These are phyloP conservation scores for Tuber melanosporum DNA, from an alignment of 495 filamentous ascomycete species.

Conservation along the genomic window DNA sequence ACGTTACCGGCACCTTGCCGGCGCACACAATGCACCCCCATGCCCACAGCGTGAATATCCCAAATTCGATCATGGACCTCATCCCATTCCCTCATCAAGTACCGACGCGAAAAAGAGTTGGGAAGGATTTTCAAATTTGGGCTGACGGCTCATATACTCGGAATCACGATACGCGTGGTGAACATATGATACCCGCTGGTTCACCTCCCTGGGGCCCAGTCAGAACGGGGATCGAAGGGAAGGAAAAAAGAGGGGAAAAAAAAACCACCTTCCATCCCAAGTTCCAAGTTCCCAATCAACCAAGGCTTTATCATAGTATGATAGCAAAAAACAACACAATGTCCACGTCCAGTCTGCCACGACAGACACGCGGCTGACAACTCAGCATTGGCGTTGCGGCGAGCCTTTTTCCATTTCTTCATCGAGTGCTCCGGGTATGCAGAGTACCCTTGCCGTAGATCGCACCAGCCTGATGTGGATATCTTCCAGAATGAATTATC, in stretches of 20 bases:
- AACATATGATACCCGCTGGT: background rate
- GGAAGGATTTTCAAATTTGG: background rate
- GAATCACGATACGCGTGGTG: background rate
- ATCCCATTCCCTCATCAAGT: background rate
- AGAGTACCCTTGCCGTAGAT: background rate
- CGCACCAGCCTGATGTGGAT: background rate
- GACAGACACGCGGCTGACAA: background rate
- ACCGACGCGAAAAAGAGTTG: background rate
- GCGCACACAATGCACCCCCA: background rate
- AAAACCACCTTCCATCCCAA: background rate
- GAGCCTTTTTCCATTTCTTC: constrained; percentile 5
- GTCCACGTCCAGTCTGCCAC: background rate
- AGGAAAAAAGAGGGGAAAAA: background rate
- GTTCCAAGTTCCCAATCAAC: background rate
- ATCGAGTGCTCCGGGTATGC: background rate
- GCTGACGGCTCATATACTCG: background rate
- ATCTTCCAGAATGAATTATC: background rate
- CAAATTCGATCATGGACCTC: background rate
- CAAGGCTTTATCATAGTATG: background rate
- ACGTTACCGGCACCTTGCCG: background rate
- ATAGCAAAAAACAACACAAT: background rate
- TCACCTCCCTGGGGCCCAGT: background rate
- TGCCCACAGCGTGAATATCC: background rate
- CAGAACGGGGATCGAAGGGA: background rate
- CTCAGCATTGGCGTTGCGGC: background rate